These are phyloP conservation scores for Penstemon barbatus DNA, from an alignment of 257 asterid genomes.

Conservation along the genomic window DNA sequence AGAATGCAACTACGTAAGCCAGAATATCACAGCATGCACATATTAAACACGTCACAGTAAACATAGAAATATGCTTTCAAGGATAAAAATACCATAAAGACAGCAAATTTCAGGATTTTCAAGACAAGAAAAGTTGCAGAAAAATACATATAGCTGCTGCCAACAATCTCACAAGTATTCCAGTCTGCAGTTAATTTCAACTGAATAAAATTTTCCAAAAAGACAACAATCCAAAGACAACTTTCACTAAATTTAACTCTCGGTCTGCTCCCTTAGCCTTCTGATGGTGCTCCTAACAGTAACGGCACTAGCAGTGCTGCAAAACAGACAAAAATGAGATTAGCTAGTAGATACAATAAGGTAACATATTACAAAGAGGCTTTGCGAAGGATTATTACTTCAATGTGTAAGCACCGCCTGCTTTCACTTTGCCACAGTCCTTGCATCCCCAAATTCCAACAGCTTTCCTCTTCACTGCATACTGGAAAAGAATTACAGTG, in stretches of 20 bases:
- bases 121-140: background rate
- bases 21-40: too few species aligned
- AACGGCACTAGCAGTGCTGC: conserved; percentile 70
- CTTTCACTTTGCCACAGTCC: conserved; percentile 71
- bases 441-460: conserved; percentile 75
- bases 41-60: too few species aligned
- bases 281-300: conserved; percentile 72
- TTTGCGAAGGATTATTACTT: conserved; percentile 30
- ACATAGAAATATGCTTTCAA: background rate
- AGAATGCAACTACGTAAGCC: too few species aligned
- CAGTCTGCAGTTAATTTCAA: background rate
- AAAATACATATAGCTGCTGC: conserved; percentile 4
- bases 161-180: conserved; percentile 7
- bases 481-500: conserved; percentile 29
- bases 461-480: conserved; percentile 67
- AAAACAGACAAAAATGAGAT: conserved; percentile 9
- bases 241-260: conserved; percentile 39
- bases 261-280: conserved; percentile 76
- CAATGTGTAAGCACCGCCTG: conserved; percentile 69
- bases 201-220: conserved; percentile 15
- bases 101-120: background rate
- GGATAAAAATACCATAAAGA: background rate
- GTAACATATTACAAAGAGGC: background rate
- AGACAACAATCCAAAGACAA: background rate
- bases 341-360: background rate